phyloP scores from a whole-genome alignment of 805 yeast species.

The Cyberlindnera mycetangii region DNA sequence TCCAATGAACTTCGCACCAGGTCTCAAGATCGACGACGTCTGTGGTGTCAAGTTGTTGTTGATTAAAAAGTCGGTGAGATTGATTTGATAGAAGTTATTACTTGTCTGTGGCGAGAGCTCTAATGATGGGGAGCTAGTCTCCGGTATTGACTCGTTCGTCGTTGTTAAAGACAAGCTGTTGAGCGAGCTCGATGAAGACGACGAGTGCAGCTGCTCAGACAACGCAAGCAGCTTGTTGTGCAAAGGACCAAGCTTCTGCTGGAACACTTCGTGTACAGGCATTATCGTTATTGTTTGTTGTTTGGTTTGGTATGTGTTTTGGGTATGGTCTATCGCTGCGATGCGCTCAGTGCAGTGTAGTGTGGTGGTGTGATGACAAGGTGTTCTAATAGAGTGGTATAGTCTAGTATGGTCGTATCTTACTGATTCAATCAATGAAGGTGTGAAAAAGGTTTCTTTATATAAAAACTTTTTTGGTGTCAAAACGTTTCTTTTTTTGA shows the following conservation, averaged over 20 bases:
- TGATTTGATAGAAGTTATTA: neutral
- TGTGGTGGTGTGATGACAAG: no score
- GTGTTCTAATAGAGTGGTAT: no score
- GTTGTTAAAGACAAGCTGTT: conserved; percentile 7
- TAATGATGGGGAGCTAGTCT: conserved; percentile 1
- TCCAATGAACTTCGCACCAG: conserved; percentile 63
- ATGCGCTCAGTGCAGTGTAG: no score
- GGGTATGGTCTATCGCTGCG: no score
- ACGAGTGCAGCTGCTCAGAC: neutral
- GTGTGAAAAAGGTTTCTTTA: no score
- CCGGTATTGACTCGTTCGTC: conserved; percentile 9
- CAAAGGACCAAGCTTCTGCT: conserved; percentile 1
- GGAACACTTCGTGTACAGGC: no score
- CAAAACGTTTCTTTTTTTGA: no score
- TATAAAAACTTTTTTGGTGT: no score
- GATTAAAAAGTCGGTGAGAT: conserved; percentile 8
- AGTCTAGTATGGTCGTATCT: no score
- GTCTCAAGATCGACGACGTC: conserved; percentile 46
- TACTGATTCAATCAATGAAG: no score
- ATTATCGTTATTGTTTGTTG: no score
- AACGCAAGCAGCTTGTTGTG: conserved; percentile 14
- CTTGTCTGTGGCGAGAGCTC: conserved; percentile 1
- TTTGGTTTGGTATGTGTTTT: no score
- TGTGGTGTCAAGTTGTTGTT: conserved; percentile 15
- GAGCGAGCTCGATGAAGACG: conserved; percentile 9